Percentiles rank a stretch among this genome's conserved stretches.
These are phyloP conservation scores for Tephrocybe sp. DNA, from an alignment of 768 basidiomycete genomes.

Conservation along the genomic window DNA sequence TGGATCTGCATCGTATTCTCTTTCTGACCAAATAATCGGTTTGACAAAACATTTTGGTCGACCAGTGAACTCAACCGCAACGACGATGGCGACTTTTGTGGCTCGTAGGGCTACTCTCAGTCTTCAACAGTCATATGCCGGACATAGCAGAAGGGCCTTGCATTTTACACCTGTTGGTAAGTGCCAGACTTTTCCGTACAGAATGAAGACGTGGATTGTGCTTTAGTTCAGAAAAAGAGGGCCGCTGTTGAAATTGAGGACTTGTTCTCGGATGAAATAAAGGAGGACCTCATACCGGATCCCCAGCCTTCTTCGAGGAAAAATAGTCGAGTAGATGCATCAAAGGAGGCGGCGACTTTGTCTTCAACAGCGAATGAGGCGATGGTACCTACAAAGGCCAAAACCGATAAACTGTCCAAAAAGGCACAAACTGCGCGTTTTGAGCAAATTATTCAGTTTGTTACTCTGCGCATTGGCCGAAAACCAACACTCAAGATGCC, in stretches of 20 bases:
- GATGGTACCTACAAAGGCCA: background rate
- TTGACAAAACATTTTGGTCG: background rate
- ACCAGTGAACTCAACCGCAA: background rate
- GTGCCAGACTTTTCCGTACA: background rate
- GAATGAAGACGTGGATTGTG: background rate
- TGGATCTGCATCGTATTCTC: too few relatives aligned
- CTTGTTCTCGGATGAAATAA: conserved; percentile 10
- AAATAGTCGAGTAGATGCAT: too few relatives aligned
- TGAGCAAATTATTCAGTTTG: conserved; percentile 1
- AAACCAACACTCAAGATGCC: conserved; percentile 32
- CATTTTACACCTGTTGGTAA: conserved; percentile 11
- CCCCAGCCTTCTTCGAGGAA: background rate
- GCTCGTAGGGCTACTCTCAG: conserved; percentile 1
- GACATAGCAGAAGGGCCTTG: conserved; percentile 2
- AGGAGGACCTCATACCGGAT: conserved; percentile 8
- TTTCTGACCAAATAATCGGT: background rate
- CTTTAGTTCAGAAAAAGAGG: conserved; percentile 14
- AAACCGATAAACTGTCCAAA: conserved; percentile 1
- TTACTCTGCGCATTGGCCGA: conserved; percentile 32
- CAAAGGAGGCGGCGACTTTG: background rate
- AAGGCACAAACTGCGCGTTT: conserved; percentile 3
- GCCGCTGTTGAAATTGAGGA: conserved; percentile 11
- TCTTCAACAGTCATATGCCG: background rate
- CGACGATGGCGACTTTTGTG: conserved; percentile 10
- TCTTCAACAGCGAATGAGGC: too few relatives aligned